phyloP scores from a whole-genome alignment of 2,329 filamentous ascomycete species.

The Aspergillus fumigatus region DNA sequence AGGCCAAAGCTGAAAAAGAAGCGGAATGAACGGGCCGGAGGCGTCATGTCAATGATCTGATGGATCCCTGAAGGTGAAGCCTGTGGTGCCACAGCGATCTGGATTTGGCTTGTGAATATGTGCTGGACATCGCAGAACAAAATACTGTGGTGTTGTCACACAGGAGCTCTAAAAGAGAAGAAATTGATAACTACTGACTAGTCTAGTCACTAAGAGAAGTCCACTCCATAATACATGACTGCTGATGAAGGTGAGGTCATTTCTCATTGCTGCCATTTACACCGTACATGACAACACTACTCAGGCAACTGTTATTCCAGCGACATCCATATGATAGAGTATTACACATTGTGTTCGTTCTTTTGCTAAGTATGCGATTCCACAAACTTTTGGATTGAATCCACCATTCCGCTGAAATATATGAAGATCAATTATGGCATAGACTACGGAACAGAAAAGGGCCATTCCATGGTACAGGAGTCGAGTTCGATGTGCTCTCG shows the following conservation, averaged over 20 bases:
- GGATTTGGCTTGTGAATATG: too few relatives aligned
- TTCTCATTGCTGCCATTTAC: background rate
- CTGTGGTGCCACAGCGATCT: background rate
- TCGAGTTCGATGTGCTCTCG: too few relatives aligned
- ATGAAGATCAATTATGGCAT: background rate
- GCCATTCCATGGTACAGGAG: background rate
- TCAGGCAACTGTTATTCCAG: background rate
- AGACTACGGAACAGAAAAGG: background rate
- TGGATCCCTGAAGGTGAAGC: background rate
- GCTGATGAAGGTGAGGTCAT: background rate
- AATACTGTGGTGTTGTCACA: background rate
- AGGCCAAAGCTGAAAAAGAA: background rate
- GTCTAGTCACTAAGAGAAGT: background rate
- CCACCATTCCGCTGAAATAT: background rate
- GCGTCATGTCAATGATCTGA: background rate
- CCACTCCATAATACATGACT: background rate
- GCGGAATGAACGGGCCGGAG: background rate
- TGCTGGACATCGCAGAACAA: background rate
- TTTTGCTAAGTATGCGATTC: too few relatives aligned
- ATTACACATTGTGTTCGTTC: background rate
- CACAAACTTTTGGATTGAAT: background rate
- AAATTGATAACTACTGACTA: background rate
- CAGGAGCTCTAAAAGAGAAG: background rate
- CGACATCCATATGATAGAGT: background rate
- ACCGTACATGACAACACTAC: background rate